These are phyloP conservation scores for Claviceps pazoutovae DNA, from an alignment of 2,329 filamentous ascomycete genomes.

Conservation along the genomic window DNA sequence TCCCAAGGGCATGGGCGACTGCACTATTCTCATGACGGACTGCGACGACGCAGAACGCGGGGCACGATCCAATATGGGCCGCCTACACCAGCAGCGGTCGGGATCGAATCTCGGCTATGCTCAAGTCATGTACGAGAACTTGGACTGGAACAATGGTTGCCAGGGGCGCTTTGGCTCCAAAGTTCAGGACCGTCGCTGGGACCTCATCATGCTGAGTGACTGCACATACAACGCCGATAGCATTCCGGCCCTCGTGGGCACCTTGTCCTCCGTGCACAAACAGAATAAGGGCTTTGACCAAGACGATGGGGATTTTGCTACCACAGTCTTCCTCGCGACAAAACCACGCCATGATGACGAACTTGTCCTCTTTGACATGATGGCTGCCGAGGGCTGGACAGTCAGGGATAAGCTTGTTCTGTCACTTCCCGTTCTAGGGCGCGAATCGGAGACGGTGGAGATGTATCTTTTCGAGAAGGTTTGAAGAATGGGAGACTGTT, in stretches of 20 bases:
- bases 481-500: not conserved
- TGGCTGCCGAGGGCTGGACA: constrained; percentile 31
- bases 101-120: constrained; percentile 8
- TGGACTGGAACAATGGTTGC: constrained; percentile 42
- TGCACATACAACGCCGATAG: constrained; percentile 48
- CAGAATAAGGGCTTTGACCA: constrained; percentile 17
- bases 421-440: constrained; percentile 31
- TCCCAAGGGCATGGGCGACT: constrained; percentile 10
- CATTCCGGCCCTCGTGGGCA: constrained; percentile 38
- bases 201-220: constrained; percentile 42
- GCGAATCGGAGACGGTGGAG: constrained; percentile 32
- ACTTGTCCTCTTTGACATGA: constrained; percentile 31
- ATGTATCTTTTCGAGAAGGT: constrained; percentile 35
- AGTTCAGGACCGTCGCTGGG: constrained; percentile 29
- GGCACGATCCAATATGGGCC: constrained; percentile 32
- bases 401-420: constrained; percentile 27
- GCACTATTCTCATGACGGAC: constrained; percentile 39
- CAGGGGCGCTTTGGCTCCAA: constrained; percentile 29
- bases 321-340: constrained; percentile 38
- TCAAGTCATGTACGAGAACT: constrained; percentile 34
- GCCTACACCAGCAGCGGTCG: constrained; percentile 10
- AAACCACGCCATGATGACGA: constrained; percentile 44
- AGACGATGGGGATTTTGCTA: constrained; percentile 12
- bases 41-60: constrained; percentile 38
- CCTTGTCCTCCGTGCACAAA: constrained; percentile 34